A percentile compares a stretch with the other conserved stretches of the same genome.
Evolutionary conservation across 768 basidiomycete genomes (phyloP).

Genomic region (Lactarius pseudohatsudake): DNA sequence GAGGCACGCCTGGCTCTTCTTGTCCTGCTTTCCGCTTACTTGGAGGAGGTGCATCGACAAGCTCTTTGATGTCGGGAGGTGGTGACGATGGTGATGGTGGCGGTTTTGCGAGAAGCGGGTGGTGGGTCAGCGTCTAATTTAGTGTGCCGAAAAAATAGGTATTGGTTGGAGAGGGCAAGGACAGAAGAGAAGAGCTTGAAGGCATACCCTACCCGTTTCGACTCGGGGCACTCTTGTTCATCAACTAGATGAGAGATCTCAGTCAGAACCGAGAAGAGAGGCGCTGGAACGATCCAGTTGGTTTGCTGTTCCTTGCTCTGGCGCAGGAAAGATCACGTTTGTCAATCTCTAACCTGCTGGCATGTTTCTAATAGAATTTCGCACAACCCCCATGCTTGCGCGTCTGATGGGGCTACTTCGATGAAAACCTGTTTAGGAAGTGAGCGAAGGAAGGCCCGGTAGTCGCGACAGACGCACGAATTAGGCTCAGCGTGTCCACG

Average conservation of each 20-base stretch:
- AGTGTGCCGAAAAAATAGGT: too few relatives aligned
- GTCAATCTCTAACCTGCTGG: neutral
- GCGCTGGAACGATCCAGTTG: conserved; percentile 20
- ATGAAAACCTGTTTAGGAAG: too few relatives aligned
- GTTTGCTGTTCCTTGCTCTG: conserved; percentile 25
- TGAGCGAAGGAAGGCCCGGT: too few relatives aligned
- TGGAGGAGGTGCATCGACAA: neutral
- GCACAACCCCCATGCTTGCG: conserved; percentile 29
- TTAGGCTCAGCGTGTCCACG: too few relatives aligned
- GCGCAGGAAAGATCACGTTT: conserved; percentile 9
- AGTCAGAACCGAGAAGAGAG: conserved; percentile 1
- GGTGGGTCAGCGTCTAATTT: too few relatives aligned
- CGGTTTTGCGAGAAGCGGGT: conserved; percentile 12
- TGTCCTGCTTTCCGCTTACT: conserved; percentile 6
- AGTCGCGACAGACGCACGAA: too few relatives aligned
- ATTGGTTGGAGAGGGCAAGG: neutral
- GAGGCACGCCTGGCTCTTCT: neutral
- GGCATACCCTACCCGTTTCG: conserved; percentile 12
- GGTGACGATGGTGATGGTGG: neutral
- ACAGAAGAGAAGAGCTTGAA: conserved; percentile 8
- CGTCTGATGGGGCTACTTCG: too few relatives aligned
- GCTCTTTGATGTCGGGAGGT: neutral
- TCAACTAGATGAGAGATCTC: too few relatives aligned
- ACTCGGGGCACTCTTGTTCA: neutral
- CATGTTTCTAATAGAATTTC: too few relatives aligned